phyloP scores from a whole-genome alignment of 345 rosid genomes.

The Eucalyptus urophylla region DNA sequence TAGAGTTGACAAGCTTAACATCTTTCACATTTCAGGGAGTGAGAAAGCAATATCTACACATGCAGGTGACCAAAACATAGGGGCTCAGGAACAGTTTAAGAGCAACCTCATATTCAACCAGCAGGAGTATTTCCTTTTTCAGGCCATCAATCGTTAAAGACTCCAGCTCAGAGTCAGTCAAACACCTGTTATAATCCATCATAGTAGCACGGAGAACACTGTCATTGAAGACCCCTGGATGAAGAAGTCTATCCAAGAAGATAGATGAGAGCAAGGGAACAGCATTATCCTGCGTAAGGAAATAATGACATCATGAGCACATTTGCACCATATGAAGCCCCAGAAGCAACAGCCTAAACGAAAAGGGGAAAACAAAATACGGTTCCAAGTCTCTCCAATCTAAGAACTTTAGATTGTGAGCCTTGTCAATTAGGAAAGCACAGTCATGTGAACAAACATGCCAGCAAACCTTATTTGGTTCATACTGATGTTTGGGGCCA shows the following conservation, averaged over 20 bases:
- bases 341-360: background rate
- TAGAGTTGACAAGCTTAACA: background rate
- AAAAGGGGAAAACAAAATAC: background rate
- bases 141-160: slow-evolving; percentile 70
- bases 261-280: slow-evolving; percentile 72
- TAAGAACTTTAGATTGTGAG: background rate
- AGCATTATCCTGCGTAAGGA: slow-evolving; percentile 51
- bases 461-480: background rate
- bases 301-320: background rate
- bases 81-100: background rate
- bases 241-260: slow-evolving; percentile 71
- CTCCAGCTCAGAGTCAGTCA: slow-evolving; percentile 77
- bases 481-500: background rate
- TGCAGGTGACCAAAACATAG: background rate
- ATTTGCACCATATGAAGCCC: background rate
- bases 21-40: background rate
- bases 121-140: slow-evolving; percentile 60
- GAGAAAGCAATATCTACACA: background rate
- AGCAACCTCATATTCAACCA: slow-evolving; percentile 76
- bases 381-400: background rate
- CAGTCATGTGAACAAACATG: background rate
- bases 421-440: background rate
- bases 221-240: slow-evolving; percentile 65
- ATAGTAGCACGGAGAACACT: slow-evolving; percentile 52
- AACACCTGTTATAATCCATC: slow-evolving; percentile 62